Evolutionary conservation across 2,329 filamentous ascomycete species (phyloP).

Genomic region (Diaporthe sp.): DNA sequence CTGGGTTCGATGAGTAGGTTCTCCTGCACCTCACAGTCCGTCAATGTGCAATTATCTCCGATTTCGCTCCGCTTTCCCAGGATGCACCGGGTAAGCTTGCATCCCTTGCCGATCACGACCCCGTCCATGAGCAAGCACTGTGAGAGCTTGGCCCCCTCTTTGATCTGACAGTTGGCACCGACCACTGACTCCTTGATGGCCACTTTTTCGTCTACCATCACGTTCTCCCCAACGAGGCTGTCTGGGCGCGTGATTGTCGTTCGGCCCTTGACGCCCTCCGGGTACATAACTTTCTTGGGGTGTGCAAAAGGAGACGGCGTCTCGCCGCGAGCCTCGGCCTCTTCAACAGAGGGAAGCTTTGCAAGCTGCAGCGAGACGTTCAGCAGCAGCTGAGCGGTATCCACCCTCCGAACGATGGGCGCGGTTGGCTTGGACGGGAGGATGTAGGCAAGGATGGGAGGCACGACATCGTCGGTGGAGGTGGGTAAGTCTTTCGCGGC

Average conservation of each 20-base stretch:
- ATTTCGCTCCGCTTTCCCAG: conserved; percentile 85
- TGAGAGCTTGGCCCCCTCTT: conserved; percentile 86
- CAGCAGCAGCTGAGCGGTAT: conserved; percentile 86
- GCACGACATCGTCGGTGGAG: conserved; percentile 59
- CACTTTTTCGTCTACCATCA: conserved; percentile 87
- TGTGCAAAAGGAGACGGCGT: conserved; percentile 82
- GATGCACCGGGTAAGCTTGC: conserved; percentile 89
- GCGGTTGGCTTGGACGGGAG: conserved; percentile 71
- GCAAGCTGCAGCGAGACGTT: conserved; percentile 88
- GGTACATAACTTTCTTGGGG: conserved; percentile 83
- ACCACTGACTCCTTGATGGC: conserved; percentile 95
- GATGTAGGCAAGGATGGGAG: conserved; percentile 85
- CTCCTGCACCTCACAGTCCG: conserved; percentile 93
- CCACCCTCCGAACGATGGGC: conserved; percentile 87
- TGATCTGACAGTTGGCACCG: conserved; percentile 88
- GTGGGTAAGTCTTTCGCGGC: conserved; percentile 11
- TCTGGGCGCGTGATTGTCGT: conserved; percentile 88
- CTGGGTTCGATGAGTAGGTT: conserved; percentile 87
- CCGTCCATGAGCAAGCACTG: conserved; percentile 95
- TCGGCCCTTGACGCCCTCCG: conserved; percentile 82
- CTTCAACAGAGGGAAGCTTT: conserved; percentile 81
- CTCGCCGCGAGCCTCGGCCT: conserved; percentile 63
- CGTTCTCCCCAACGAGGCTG: conserved; percentile 88
- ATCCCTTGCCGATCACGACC: conserved; percentile 85
- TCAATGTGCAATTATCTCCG: conserved; percentile 84